Evolutionary conservation across 306 rosid genomes (phyloP), one percentile per base, ranked within the genome.

Genomic region (Begonia peltatifolia): DNA sequence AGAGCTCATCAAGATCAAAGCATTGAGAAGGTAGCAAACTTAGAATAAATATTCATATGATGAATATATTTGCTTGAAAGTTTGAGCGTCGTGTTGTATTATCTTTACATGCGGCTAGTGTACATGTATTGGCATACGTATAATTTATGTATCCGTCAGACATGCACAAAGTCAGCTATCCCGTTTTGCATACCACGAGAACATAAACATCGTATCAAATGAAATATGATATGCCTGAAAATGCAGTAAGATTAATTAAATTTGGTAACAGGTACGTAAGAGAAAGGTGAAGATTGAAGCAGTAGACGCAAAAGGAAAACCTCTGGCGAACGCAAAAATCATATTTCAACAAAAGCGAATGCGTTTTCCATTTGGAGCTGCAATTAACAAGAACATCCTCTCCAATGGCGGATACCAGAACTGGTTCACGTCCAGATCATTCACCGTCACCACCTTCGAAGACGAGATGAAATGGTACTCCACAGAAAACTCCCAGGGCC

Each of bases 391-490:
- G 12, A 36, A 69, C 75, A 81, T 87, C 57, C 80, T 87, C 54
- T 50, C 55, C 61, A 81, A 76, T 9, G 0, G 1, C 6, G 77
- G 79, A 10, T 84, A 81, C 22, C 83, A 74, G 12, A 69, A 76
- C 11, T 84, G 96, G 96, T 79, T 84, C 62, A 30, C 63, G 2
- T 62, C 83, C 0, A 77, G 83, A 54, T 1, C 38, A 7, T 87
- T 87, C 79, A 65, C 64, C 4, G 79, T 77, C 41, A 65, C 96
- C 10, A 62, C 71, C 15, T 87, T 84, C 46, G 83, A 30, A 42
- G 54, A 87, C 10, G 96, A 84, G 65, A 84, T 87, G 96, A 87
- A 87, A 42, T 87, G 94, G 96, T 76, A 84, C 63, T 62, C 58
- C 65, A 87, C 52, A 0, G 96, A 87, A 53, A 4, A 1, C 0